phyloP scores from a whole-genome alignment of 2,329 filamentous ascomycete species.

The Diaporthe sp. region DNA sequence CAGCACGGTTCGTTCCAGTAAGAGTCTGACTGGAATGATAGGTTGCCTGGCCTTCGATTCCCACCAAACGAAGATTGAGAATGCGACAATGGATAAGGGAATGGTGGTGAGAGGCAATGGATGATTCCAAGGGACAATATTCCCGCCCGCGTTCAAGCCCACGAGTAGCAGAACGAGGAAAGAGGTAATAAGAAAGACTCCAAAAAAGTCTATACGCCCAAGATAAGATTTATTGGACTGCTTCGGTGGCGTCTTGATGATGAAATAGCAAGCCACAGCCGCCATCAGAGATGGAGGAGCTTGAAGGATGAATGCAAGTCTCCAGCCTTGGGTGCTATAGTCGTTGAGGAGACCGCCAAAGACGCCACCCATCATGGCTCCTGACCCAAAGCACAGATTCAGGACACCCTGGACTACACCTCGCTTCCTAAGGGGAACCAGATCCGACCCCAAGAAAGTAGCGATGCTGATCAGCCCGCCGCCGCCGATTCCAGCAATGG shows the following conservation, averaged over 20 bases:
- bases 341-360: neutral
- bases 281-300: neutral
- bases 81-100: neutral
- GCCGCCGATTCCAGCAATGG: neutral
- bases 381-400: neutral
- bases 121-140: neutral
- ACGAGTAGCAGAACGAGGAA: neutral
- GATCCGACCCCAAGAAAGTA: neutral
- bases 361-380: neutral
- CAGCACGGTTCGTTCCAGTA: neutral
- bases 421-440: neutral
- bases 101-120: neutral
- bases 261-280: neutral
- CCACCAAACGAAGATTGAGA: neutral
- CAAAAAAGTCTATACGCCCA: neutral
- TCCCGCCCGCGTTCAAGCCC: neutral
- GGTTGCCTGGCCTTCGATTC: neutral
- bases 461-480: neutral
- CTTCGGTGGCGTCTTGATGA: neutral
- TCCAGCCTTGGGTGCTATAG: neutral
- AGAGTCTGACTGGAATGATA: neutral
- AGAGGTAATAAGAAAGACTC: neutral
- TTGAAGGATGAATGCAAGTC: neutral
- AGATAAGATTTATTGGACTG: neutral
- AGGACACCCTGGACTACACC: neutral